Conservation (phyloP, 176 grass and related monocot species). For the Thalia dealbata region DNA sequence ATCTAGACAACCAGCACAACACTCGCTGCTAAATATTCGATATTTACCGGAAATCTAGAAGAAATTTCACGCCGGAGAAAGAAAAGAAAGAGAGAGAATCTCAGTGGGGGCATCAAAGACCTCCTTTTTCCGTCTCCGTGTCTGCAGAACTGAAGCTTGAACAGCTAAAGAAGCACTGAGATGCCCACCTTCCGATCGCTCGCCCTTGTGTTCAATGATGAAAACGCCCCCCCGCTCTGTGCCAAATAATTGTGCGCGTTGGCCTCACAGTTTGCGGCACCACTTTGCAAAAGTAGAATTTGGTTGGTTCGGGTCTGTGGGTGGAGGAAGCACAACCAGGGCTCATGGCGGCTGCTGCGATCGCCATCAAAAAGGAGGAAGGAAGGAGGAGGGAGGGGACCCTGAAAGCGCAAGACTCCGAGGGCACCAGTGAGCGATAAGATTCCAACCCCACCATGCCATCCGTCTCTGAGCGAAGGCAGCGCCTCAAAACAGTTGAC, state of each 20-base stretch:
- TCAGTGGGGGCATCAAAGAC: not conserved
- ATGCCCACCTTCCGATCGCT: not conserved
- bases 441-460: no score
- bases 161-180: not conserved
- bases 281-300: not conserved
- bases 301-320: not conserved
- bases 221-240: not conserved
- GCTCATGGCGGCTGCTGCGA: not conserved
- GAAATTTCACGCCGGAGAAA: not conserved
- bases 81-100: not conserved
- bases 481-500: no score
- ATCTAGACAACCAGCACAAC: not conserved
- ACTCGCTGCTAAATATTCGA: not conserved
- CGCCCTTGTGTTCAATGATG: not conserved
- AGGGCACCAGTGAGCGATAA: not conserved
- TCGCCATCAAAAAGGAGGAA: not conserved
- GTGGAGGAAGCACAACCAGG: not conserved
- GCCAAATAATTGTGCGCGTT: not conserved
- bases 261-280: not conserved
- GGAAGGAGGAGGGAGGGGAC: no score
- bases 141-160: not conserved
- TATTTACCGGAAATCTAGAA: not conserved
- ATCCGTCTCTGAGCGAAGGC: no score
- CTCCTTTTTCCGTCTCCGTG: not conserved
- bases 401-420: not conserved